Evolutionary conservation across 352 stramenopile species (phyloP), one percentile per base, ranked within the genome.

Genomic region (Pythium utonaiense): DNA sequence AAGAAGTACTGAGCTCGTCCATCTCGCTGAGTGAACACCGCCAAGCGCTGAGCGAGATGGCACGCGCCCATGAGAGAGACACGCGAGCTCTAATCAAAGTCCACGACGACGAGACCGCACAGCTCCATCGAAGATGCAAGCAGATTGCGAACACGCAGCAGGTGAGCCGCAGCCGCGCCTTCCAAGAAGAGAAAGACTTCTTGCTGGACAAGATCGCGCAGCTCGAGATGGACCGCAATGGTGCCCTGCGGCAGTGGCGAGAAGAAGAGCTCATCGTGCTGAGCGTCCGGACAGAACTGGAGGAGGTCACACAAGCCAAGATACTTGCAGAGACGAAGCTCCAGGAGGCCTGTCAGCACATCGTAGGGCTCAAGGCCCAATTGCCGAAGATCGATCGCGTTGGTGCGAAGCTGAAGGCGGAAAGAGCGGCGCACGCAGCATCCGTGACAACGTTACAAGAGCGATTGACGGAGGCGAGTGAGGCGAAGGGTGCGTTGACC

Each of bases 1-100:
- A 75, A 56, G 62, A 85, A 13, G 71, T 82, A 51, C 38, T 88
- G 41, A 50, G 58, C 41, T 68, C 77, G 13, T 77, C 69, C 42
- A 67, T 89, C 8, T 79, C 77, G n/a, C 65, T 88, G 3, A 25
- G 22, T 7, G 77, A 89, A 27, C 80, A 89, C 57, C 66, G 86
- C 48, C 69, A 77, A 42, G 64, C 76, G 21, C 6, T 89, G 48
- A 40, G 53, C 3, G 53, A 62, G 3, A 60, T 67, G 25, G 34
- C 54, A 10, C 54, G 68, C 12, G 53, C 60, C 25, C 56, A 73
- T 27, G 59, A 64, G 7, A 62, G 51, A 21, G 69, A 82, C 28
- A 65, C 56, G 5, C 66, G 72, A 3, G 56, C 61, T 6, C 56
- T 76, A 22, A 38, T 30, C 10, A 54, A 51, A 21, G 40, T 21